phyloP scores from a whole-genome alignment of 2,329 filamentous ascomycete genomes.

The Esteya vermicola region DNA sequence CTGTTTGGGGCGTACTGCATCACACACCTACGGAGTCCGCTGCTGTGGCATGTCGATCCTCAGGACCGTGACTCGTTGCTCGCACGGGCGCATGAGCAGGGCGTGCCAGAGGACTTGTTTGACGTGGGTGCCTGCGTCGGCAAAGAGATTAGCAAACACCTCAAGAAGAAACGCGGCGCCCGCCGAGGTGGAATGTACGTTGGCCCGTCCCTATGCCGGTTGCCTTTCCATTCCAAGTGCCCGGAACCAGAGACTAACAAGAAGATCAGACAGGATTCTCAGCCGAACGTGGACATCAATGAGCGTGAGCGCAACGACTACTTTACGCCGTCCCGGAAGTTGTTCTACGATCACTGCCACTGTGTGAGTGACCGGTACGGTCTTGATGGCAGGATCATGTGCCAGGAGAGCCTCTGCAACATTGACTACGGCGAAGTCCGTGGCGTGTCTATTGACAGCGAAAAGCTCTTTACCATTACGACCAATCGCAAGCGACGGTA shows the following conservation, averaged over 20 bases:
- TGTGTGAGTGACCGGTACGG: conserved; percentile 43
- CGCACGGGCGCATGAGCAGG: conserved; percentile 49
- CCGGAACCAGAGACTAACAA: not conserved
- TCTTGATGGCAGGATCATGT: conserved; percentile 36
- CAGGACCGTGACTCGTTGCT: conserved; percentile 60
- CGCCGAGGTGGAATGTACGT: conserved; percentile 17
- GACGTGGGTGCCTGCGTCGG: conserved; percentile 65
- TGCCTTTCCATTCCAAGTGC: no score
- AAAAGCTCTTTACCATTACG: conserved; percentile 44
- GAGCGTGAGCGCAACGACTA: conserved; percentile 56
- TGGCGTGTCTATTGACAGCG: conserved; percentile 18
- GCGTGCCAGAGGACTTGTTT: conserved; percentile 46
- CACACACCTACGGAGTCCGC: conserved; percentile 57
- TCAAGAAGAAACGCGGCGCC: conserved; percentile 44
- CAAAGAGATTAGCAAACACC: conserved; percentile 68
- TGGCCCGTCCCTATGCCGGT: no score
- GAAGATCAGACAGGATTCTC: conserved; percentile 23
- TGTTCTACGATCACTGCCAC: conserved; percentile 49
- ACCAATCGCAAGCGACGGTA: conserved; percentile 41
- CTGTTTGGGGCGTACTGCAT: conserved; percentile 59
- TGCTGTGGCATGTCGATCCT: conserved; percentile 75
- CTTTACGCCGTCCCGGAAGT: conserved; percentile 45
- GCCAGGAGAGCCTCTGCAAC: conserved; percentile 43
- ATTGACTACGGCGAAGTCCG: conserved; percentile 42
- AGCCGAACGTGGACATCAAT: conserved; percentile 37